Evolutionary conservation across 2,329 filamentous ascomycete genomes (phyloP), one percentile per base, ranked within the genome.

Genomic region (Trichoderma sp.): DNA sequence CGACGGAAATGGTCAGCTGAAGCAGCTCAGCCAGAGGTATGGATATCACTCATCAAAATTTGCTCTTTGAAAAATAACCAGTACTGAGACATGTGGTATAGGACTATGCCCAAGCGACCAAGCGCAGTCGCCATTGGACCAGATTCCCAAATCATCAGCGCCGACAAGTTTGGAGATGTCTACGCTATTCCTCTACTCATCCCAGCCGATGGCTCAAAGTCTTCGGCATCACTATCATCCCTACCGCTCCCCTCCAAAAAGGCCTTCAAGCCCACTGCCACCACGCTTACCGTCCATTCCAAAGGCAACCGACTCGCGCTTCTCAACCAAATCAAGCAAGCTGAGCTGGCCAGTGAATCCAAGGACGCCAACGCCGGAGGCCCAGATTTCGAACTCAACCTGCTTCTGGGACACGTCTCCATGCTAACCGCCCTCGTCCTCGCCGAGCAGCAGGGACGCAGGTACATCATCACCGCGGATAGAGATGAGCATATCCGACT

Each of bases 111-210:
- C 45, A 98, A 97, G 81, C 89, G 93, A 39, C 93, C 94, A 13
- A 94, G 90, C 76, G 89, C 91, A 39, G 82, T 98, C 68, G 81
- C 85, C 61, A 80, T 97, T 63, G 88, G 90, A 8, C 82, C 87
- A 45, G 90, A 94, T 75, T 83, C 84, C 52, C 91, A 89, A 9
- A 92, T 99, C 70, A 80, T 98, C 68, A 89, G 88, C 70, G 94
- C 89, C 63, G 95, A 99, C 82, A 99, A 99, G 79, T 98, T 98
- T 75, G 95, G 95, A 71, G 95, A 99, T 77, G 94, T 97, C 69
- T 98, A 97, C 80, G 87, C 92, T 12, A 80, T 99, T 8, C 94
- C 95, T 15, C 83, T 98, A 60, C 63, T 75, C 68, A 67, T 70
- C 57, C 70, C 73, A 27, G 25, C 45, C 63, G 60, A 64, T 71